Evolutionary conservation across 2,329 filamentous ascomycete species (phyloP).

Genomic region (Polytolypa hystricis): DNA sequence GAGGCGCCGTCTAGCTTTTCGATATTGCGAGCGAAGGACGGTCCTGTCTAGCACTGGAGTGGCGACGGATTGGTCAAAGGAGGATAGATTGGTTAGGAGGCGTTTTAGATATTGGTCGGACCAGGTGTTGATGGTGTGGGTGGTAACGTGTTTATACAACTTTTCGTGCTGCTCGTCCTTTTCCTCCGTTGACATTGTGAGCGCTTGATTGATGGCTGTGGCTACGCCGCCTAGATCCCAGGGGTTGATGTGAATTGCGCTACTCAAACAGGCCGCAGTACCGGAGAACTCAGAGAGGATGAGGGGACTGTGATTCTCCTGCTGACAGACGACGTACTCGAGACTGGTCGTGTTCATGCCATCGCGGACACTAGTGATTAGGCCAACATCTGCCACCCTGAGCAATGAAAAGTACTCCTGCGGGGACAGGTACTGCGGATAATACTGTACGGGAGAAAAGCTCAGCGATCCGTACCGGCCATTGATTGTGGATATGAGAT

Average conservation of each 20-base stretch:
- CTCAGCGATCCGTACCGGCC: slow-evolving; percentile 78
- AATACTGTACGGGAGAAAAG: slow-evolving; percentile 87
- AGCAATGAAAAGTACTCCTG: slow-evolving; percentile 94
- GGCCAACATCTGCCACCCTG: slow-evolving; percentile 75
- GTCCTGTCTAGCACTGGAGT: slow-evolving; percentile 74
- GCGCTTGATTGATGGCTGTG: slow-evolving; percentile 66
- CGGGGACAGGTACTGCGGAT: slow-evolving; percentile 79
- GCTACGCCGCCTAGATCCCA: slow-evolving; percentile 85
- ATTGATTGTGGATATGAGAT: slow-evolving; percentile 84
- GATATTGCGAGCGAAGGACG: slow-evolving; percentile 62
- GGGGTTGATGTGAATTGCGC: slow-evolving; percentile 91
- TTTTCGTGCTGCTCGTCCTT: slow-evolving; percentile 59
- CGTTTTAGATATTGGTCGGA: slow-evolving; percentile 67
- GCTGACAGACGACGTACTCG: slow-evolving; percentile 89
- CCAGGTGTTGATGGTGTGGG: slow-evolving; percentile 79
- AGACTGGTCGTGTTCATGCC: slow-evolving; percentile 97
- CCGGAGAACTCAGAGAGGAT: slow-evolving; percentile 96
- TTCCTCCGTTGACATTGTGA: slow-evolving; percentile 60
- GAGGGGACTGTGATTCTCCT: slow-evolving; percentile 71
- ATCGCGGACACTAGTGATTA: slow-evolving; percentile 92
- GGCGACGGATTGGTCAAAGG: slow-evolving; percentile 60
- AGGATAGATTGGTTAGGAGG: slow-evolving; percentile 67
- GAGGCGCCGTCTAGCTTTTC: slow-evolving; percentile 62
- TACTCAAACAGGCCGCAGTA: slow-evolving; percentile 72
- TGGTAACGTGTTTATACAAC: slow-evolving; percentile 74